Conservation (phyloP, 352 stramenopile species). For the Globisporangium paroecandrum region DNA sequence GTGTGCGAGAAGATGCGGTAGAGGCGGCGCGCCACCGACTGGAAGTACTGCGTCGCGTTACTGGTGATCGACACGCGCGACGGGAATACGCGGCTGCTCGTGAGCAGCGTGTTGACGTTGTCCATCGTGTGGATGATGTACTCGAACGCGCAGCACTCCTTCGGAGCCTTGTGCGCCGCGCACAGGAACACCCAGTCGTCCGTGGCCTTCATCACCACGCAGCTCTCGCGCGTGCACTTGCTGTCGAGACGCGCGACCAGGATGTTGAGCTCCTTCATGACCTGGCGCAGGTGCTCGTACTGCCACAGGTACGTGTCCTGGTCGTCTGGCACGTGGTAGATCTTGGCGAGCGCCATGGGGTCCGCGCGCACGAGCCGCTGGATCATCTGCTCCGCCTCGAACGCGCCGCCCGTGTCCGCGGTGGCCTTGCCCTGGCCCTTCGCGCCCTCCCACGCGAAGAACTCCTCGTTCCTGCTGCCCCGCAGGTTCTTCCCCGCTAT, state of each 20-base stretch:
- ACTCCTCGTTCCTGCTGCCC: slow-evolving; percentile 73
- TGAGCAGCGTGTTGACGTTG: slow-evolving; percentile 84
- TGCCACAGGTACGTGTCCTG: slow-evolving; percentile 85
- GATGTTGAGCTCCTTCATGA: slow-evolving; percentile 83
- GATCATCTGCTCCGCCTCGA: slow-evolving; percentile 78
- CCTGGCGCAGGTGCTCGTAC: slow-evolving; percentile 80
- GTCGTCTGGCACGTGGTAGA: slow-evolving; percentile 75
- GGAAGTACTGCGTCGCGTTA: slow-evolving; percentile 84
- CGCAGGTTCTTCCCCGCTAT: slow-evolving; percentile 70
- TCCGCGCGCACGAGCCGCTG: slow-evolving; percentile 64
- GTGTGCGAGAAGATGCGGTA: slow-evolving; percentile 87
- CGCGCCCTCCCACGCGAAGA: slow-evolving; percentile 66
- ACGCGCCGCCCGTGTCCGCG: slow-evolving; percentile 45
- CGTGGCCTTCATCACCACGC: slow-evolving; percentile 79
- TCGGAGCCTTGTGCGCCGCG: slow-evolving; percentile 75
- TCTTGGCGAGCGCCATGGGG: slow-evolving; percentile 48
- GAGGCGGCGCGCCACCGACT: slow-evolving; percentile 72
- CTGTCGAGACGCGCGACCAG: slow-evolving; percentile 65
- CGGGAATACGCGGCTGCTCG: slow-evolving; percentile 76
- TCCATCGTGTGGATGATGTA: slow-evolving; percentile 87
- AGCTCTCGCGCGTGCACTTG: slow-evolving; percentile 65
- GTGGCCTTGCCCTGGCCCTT: background rate
- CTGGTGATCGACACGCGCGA: slow-evolving; percentile 73
- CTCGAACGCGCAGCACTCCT: slow-evolving; percentile 83
- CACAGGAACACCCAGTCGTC: slow-evolving; percentile 87